A percentile compares a stretch with the other conserved stretches of the same genome.
Evolutionary conservation across 192 early-diverging fungal species (phyloP).

Genomic region (Funneliformis mosseae): DNA sequence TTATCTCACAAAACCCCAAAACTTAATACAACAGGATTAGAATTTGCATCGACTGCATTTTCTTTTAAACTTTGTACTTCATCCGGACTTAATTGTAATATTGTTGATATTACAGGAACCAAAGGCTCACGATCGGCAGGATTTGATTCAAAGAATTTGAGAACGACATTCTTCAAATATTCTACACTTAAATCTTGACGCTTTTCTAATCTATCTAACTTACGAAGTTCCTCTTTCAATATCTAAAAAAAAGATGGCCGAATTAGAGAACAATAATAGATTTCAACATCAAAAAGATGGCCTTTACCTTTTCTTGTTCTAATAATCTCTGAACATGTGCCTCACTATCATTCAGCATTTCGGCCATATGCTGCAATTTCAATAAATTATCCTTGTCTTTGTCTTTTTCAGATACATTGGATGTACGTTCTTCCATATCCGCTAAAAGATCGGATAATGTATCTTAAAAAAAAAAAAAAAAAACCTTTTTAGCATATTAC

Average conservation of each 20-base stretch:
- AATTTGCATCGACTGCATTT: slow-evolving; percentile 35
- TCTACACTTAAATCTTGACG: slow-evolving; percentile 67
- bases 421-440: slow-evolving; percentile 26
- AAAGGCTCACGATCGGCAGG: slow-evolving; percentile 43
- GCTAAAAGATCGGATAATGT: slow-evolving; percentile 48
- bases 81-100: slow-evolving; percentile 49
- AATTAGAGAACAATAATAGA: not conserved
- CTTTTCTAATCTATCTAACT: slow-evolving; percentile 59
- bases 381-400: slow-evolving; percentile 43
- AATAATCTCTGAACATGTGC: slow-evolving; percentile 44
- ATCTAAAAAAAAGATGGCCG: slow-evolving; percentile 36
- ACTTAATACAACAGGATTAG: slow-evolving; percentile 36
- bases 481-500: not conserved
- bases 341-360: slow-evolving; percentile 62
- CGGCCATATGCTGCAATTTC: slow-evolving; percentile 55
- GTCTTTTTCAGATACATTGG: slow-evolving; percentile 34
- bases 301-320: slow-evolving; percentile 58
- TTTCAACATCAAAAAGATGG: not conserved
- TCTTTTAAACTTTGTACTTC: slow-evolving; percentile 42
- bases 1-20: slow-evolving; percentile 10
- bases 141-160: slow-evolving; percentile 63
- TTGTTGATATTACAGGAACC: slow-evolving; percentile 46
- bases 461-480: slow-evolving; percentile 35
- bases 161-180: slow-evolving; percentile 72
- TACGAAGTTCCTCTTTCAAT: slow-evolving; percentile 63